A percentile compares a stretch with the other conserved stretches of the same genome.
Conservation (phyloP, 345 rosid species). For the Camelina laxa region DNA sequence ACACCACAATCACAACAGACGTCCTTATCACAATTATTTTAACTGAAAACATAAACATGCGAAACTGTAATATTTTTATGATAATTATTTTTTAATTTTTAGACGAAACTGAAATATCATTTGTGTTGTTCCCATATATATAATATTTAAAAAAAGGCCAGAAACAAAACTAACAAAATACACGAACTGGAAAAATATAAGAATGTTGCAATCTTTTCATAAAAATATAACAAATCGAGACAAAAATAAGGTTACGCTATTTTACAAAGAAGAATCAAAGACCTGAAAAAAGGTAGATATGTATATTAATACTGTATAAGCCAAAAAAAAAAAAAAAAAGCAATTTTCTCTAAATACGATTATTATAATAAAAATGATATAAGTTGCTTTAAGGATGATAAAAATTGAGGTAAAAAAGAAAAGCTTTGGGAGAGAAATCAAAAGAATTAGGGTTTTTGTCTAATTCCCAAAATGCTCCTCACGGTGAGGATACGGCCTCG, state of each 20-base stretch:
- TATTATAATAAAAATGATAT: slow-evolving; percentile 8
- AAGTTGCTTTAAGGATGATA: slow-evolving; percentile 13
- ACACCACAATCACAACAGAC: slow-evolving; percentile 23
- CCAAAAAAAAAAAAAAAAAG: not conserved
- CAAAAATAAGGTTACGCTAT: not conserved
- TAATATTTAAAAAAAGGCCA: not conserved
- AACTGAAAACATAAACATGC: not conserved
- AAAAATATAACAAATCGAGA: slow-evolving; percentile 6
- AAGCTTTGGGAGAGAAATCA: slow-evolving; percentile 19
- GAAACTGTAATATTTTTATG: not conserved
- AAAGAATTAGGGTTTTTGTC: slow-evolving; percentile 30
- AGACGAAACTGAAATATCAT: not conserved
- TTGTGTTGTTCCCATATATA: not conserved
- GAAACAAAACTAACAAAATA: not conserved
- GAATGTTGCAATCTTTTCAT: slow-evolving; percentile 11
- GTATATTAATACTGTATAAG: slow-evolving; percentile 8
- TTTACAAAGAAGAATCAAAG: slow-evolving; percentile 28
- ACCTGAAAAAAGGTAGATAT: not conserved
- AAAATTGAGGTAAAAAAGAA: not conserved
- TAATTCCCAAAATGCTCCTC: slow-evolving; percentile 31
- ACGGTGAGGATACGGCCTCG: slow-evolving; percentile 73
- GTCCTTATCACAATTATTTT: not conserved
- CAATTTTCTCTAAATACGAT: slow-evolving; percentile 19
- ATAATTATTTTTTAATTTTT: too few relatives aligned
- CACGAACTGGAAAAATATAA: not conserved